A percentile compares a stretch with the other conserved stretches of the same genome.
Conservation (phyloP, 805 yeast genomes). For the Kazachstania taianensis region DNA sequence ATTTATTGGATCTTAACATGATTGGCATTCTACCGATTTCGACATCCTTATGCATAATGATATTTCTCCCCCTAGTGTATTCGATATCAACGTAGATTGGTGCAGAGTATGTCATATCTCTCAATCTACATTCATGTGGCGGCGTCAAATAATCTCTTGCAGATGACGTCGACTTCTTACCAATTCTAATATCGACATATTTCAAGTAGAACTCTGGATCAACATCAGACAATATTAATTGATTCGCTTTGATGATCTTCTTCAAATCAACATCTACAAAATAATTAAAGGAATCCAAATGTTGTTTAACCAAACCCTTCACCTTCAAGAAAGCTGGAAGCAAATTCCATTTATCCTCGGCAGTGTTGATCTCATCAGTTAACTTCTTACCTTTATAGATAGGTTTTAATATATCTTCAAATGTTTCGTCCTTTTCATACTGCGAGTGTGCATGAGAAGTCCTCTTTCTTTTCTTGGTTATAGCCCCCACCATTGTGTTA, state of each 20-base stretch:
- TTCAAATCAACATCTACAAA: conserved; percentile 89
- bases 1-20: conserved; percentile 88
- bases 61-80: conserved; percentile 88
- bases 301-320: conserved; percentile 94
- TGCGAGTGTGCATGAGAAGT: conserved; percentile 9
- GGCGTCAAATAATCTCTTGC: conserved; percentile 55
- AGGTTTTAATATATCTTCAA: conserved; percentile 69
- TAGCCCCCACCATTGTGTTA: conserved; percentile 7
- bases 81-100: conserved; percentile 96
- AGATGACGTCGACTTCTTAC: conserved; percentile 53
- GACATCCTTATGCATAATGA: conserved; percentile 78
- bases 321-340: conserved; percentile 93
- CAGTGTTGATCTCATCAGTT: conserved; percentile 81
- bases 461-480: conserved; percentile 8
- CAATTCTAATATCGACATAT: conserved; percentile 87
- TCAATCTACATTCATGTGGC: conserved; percentile 91
- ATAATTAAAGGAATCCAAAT: conserved; percentile 94
- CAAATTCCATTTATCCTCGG: conserved; percentile 94
- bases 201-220: conserved; percentile 94
- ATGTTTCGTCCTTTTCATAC: conserved; percentile 42
- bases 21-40: conserved; percentile 99
- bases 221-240: conserved; percentile 80
- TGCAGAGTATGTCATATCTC: conserved; percentile 91
- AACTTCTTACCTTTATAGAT: conserved; percentile 76
- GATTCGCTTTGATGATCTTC: conserved; percentile 87